A percentile compares a stretch with the other conserved stretches of the same genome.
These are phyloP conservation scores for Fusarium luffae DNA, from an alignment of 2,329 filamentous ascomycete species.

Conservation along the genomic window DNA sequence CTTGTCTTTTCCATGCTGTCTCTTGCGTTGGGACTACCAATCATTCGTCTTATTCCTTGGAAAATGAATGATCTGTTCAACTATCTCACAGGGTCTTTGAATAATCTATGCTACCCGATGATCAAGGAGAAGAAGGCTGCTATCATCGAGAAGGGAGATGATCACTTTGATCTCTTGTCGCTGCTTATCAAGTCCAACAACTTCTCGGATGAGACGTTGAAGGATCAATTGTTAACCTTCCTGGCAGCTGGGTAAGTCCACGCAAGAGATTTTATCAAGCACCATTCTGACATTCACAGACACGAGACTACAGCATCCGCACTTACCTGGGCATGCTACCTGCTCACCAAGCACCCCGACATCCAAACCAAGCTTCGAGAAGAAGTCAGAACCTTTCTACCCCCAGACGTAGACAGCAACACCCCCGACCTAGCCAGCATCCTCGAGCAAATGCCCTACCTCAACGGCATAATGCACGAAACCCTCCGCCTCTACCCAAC, in stretches of 20 bases:
- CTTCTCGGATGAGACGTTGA: conserved; percentile 63
- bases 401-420: neutral
- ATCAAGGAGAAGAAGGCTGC: conserved; percentile 62
- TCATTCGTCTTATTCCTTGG: conserved; percentile 34
- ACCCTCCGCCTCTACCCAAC: conserved; percentile 74
- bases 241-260: conserved; percentile 51
- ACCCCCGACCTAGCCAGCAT: conserved; percentile 56
- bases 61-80: conserved; percentile 37
- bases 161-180: conserved; percentile 72
- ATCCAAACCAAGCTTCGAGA: conserved; percentile 33
- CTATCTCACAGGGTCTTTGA: conserved; percentile 20
- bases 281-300: conserved; percentile 10
- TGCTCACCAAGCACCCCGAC: conserved; percentile 32
- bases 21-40: conserved; percentile 15
- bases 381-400: conserved; percentile 12
- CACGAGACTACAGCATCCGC: conserved; percentile 40
- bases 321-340: conserved; percentile 36
- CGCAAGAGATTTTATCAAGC: too few relatives aligned
- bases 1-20: conserved; percentile 47
- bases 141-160: conserved; percentile 55
- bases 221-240: conserved; percentile 67
- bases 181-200: conserved; percentile 63
- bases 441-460: conserved; percentile 73
- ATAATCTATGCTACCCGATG: conserved; percentile 28
- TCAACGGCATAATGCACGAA: conserved; percentile 77